A percentile compares a stretch with the other conserved stretches of the same genome.
Evolutionary conservation across 768 basidiomycete species (phyloP).

Genomic region (Scleroderma citrinum): DNA sequence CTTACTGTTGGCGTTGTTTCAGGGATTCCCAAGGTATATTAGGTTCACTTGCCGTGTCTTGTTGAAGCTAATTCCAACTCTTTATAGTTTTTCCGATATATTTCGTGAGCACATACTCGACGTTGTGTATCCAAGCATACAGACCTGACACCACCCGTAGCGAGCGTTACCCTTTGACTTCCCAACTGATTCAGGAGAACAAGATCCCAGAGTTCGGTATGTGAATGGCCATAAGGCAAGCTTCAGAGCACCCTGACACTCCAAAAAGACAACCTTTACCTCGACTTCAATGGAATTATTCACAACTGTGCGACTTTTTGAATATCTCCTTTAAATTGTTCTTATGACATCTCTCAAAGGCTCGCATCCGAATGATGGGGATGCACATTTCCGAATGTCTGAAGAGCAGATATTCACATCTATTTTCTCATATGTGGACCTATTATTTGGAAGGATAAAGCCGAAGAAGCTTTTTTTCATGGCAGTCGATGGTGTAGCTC

Average conservation of each 20-base stretch:
- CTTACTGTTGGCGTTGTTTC: slow-evolving; percentile 4
- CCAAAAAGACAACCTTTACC: slow-evolving; percentile 73
- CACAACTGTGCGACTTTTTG: slow-evolving; percentile 55
- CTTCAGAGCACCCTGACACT: slow-evolving; percentile 8
- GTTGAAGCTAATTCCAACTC: slow-evolving; percentile 4
- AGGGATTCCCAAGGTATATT: slow-evolving; percentile 64
- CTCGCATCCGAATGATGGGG: slow-evolving; percentile 95
- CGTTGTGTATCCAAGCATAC: background rate
- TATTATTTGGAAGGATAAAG: slow-evolving; percentile 94
- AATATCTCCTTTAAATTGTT: background rate
- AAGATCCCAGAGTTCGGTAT: slow-evolving; percentile 97
- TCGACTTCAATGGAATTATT: slow-evolving; percentile 93
- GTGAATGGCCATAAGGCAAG: slow-evolving; percentile 11
- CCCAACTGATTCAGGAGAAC: slow-evolving; percentile 96
- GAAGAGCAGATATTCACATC: slow-evolving; percentile 98
- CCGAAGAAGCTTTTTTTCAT: slow-evolving; percentile 98
- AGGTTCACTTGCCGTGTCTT: background rate
- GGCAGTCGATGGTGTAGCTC: slow-evolving; percentile 97
- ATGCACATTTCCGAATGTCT: slow-evolving; percentile 90
- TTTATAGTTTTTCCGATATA: slow-evolving; percentile 91
- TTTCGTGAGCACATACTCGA: slow-evolving; percentile 55
- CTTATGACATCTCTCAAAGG: slow-evolving; percentile 33
- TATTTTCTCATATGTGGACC: slow-evolving; percentile 95
- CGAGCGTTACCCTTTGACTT: slow-evolving; percentile 96
- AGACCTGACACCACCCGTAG: slow-evolving; percentile 35